A percentile compares a stretch with the other conserved stretches of the same genome.
Conservation (phyloP, 2,329 filamentous ascomycete genomes). For the Lasiodiplodia citricola region DNA sequence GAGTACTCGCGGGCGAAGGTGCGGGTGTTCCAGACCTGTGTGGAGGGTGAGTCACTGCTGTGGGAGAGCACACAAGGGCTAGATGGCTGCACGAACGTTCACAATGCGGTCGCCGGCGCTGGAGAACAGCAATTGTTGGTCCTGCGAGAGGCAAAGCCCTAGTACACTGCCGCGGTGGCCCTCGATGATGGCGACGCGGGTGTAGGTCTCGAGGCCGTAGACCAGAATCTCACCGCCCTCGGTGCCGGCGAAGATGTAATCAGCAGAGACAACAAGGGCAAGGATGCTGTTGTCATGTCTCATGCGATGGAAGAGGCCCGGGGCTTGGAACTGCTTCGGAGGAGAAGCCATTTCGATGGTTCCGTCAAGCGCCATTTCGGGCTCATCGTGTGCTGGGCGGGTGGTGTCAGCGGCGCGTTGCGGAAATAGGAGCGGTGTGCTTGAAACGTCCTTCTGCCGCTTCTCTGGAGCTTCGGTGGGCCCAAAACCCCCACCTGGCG, state of each 20-base stretch:
- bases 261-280: slow-evolving; percentile 78
- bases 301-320: slow-evolving; percentile 75
- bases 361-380: slow-evolving; percentile 31
- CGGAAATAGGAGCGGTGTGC: slow-evolving; percentile 21
- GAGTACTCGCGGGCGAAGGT: slow-evolving; percentile 81
- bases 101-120: slow-evolving; percentile 92
- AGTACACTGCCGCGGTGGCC: slow-evolving; percentile 93
- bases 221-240: slow-evolving; percentile 91
- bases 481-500: slow-evolving; percentile 15
- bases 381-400: slow-evolving; percentile 31
- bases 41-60: slow-evolving; percentile 6
- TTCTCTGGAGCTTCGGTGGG: slow-evolving; percentile 19
- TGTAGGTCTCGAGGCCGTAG: slow-evolving; percentile 88
- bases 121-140: slow-evolving; percentile 81
- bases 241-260: slow-evolving; percentile 87
- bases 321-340: slow-evolving; percentile 38
- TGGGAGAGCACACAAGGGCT: neutral
- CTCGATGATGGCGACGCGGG: slow-evolving; percentile 77
- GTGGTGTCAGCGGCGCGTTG: slow-evolving; percentile 13
- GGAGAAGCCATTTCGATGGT: slow-evolving; percentile 25
- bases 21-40: slow-evolving; percentile 76
- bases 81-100: slow-evolving; percentile 61
- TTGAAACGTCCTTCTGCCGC: slow-evolving; percentile 13
- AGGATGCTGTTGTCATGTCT: slow-evolving; percentile 81
- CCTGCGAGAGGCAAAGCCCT: slow-evolving; percentile 78